Base-by-base conservation (phyloP, 768 basidiomycete species). In the Suillus spraguei region DNA sequence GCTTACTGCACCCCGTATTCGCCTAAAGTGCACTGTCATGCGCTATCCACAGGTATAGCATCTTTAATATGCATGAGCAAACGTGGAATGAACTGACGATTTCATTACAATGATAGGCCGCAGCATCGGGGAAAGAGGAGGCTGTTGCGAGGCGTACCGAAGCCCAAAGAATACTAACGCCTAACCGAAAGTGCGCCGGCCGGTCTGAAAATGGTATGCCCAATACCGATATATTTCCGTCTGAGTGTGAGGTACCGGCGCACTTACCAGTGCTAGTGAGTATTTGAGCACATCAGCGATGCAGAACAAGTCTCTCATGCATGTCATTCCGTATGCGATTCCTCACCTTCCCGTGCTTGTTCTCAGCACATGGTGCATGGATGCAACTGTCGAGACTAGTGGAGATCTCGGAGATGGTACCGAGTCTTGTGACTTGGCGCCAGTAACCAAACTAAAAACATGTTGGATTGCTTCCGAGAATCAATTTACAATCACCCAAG, bases 281-380 rank as follows among this genome's bases (percentile, higher is more conserved):
- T 28, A 28, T 28, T 28, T 28, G 28, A 28, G 28, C 4, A 17
- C 10, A 33, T 20, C 55, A n/a, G 35, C 1, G 14, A 38, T 14
- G 56, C 11, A 24, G 39, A 32, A 44, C 56, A 28, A 28, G 28
- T 58, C 56, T 58, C 56, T 32, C 56, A 58, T 58, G 56, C 56
- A 28, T 41, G 56, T 41, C 39, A 58, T 32, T 55, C 56, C 56
- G 39, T 28, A 58, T 58, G 17, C 2, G 39, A 53, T 53, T 6
- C 32, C 20, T 33, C 14, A 20, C 17, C 24, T 20, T 20, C 39
- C 32, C 17, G 39, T 41, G 28, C 56, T 58, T 41, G 11, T 20
- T 41, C 39, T 41, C 5, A 20, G 39, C 56, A 41, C 56, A 58
- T 58, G 39, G 39, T 32, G 16, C 56, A 20, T 32, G 5, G 35